Percentiles rank a stretch among this genome's conserved stretches.
Evolutionary conservation across 768 basidiomycete species (phyloP).

Genomic region (Xerocomus brunneocitrinus): DNA sequence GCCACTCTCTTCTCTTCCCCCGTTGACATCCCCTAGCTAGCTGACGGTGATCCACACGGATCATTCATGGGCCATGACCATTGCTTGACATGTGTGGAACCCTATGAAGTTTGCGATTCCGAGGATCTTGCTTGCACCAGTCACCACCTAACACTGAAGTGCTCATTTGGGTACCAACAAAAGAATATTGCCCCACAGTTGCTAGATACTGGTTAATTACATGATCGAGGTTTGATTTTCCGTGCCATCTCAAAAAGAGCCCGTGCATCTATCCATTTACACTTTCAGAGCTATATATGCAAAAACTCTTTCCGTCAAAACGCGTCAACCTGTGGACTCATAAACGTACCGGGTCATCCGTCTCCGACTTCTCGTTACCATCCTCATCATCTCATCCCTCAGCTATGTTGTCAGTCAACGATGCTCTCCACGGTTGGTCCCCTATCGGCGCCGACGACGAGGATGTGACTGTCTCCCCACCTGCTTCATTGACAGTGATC

Average conservation of each 20-base stretch:
- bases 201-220: constrained; percentile 6
- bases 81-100: not conserved
- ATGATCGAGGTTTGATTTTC: constrained; percentile 16
- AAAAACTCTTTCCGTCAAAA: not conserved
- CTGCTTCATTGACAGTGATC: not conserved
- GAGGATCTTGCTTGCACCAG: too few species aligned
- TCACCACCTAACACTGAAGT: too few species aligned
- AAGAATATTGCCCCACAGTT: not conserved
- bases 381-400: not conserved
- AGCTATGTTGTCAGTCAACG: constrained; percentile 9
- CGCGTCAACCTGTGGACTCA: not conserved
- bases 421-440: constrained; percentile 26
- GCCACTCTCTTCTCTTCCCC: too few species aligned
- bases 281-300: not conserved
- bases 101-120: not conserved
- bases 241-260: not conserved
- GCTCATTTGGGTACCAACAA: not conserved
- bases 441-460: constrained; percentile 25
- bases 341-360: not conserved
- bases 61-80: not conserved
- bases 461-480: constrained; percentile 18
- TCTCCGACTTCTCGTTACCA: not conserved
- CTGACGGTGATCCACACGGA: not conserved
- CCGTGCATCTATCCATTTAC: constrained; percentile 2
- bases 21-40: too few species aligned